Base-by-base conservation (phyloP, 805 yeast genomes). In the Saccharomycopsis vini region DNA sequence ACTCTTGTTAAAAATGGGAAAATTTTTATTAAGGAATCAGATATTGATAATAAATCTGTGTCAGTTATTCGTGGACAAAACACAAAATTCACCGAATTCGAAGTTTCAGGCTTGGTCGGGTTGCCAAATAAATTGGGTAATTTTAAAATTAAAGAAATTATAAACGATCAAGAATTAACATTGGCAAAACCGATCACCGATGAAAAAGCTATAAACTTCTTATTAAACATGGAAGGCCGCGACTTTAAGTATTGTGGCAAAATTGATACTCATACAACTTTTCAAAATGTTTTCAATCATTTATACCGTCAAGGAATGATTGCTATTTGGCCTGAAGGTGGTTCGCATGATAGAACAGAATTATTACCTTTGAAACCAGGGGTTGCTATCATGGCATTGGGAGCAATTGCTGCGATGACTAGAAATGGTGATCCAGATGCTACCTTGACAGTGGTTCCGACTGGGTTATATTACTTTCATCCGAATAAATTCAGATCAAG, bases 291-390 rank as follows among this genome's bases (percentile, higher is more conserved):
- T 2, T 92, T 89, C 60, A 76, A 80, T 40, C 95, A 87, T 60
- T 69, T 92, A 50, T 73, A 85, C 16, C 72, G 76, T 47, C 88
- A 92, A 34, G 77, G 84, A 45, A 85, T 94, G 50, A 64, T 92
- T 29, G 97, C 97, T 9, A 85, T 92, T 36, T 92, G 88, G 66
- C 97, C 98, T 6, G 98, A 92, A 67, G 98, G 98, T 47, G 98
- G 98, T 1, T 87, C 96, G 10, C 98, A 90, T 57, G 98, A 90
- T 61, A 72, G 98, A 52, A 79, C 97, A 0, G 94, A 87, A 50
- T 63, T 90, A 53, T 69, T 90, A 40, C 98, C 98, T 0, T 67
- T 90, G 53, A 90, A 92, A 59, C 96, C 97, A 1, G 98, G 98
- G 50, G 97, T 92, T 6, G 96, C 96, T 2, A 83, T 90, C 45